Evolutionary conservation across 768 basidiomycete species (phyloP).

Genomic region (Hygrocybe punicea): DNA sequence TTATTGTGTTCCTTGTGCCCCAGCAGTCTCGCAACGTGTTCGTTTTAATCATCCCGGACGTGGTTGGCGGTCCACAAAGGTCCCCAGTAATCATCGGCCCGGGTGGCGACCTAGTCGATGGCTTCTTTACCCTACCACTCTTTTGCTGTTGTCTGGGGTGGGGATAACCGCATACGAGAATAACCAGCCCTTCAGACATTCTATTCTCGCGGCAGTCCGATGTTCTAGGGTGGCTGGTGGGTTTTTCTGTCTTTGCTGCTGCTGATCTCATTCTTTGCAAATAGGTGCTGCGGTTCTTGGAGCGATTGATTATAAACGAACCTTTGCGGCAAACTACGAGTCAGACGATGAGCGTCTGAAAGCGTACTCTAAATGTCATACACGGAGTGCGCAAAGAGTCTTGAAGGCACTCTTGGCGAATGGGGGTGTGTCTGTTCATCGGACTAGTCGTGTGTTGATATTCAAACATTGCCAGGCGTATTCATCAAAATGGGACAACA

Average conservation of each 20-base stretch:
- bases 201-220: conserved; percentile 66
- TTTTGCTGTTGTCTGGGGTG: conserved; percentile 36
- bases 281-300: conserved; percentile 59
- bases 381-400: conserved; percentile 73
- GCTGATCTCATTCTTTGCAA: conserved; percentile 18
- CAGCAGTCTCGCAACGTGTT: neutral
- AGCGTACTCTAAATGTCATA: conserved; percentile 78
- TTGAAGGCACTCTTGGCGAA: conserved; percentile 83
- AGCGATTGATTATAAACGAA: conserved; percentile 70
- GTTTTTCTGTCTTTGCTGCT: conserved; percentile 25
- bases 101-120: conserved; percentile 22
- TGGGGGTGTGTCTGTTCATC: conserved; percentile 53
- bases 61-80: neutral
- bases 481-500: conserved; percentile 91
- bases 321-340: conserved; percentile 51
- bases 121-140: conserved; percentile 38
- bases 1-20: conserved; percentile 8
- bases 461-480: conserved; percentile 47
- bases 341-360: conserved; percentile 48
- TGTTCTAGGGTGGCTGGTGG: conserved; percentile 76
- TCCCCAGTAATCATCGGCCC: neutral
- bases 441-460: neutral
- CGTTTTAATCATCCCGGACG: neutral
- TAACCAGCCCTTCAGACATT: conserved; percentile 71
- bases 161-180: conserved; percentile 59